A percentile compares a stretch with the other conserved stretches of the same genome.
Evolutionary conservation across 2,329 filamentous ascomycete genomes (phyloP).

Genomic region (Fusarium pininemorale): DNA sequence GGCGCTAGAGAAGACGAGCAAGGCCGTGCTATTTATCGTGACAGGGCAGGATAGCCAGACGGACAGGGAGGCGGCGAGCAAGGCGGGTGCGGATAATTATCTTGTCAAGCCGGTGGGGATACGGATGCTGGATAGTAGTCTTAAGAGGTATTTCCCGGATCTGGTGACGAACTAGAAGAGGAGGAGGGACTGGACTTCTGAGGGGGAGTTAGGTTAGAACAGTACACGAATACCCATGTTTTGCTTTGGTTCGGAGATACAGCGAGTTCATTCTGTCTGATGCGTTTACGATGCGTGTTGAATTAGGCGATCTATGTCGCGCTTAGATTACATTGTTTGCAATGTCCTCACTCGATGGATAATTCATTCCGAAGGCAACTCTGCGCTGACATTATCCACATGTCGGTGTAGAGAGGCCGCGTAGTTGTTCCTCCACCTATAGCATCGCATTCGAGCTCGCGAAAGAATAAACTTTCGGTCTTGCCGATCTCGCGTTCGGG

Average conservation of each 20-base stretch:
- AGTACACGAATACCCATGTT: not conserved
- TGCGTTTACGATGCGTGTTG: not conserved
- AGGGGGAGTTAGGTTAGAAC: not conserved
- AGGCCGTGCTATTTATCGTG: constrained; percentile 37
- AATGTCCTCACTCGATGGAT: not conserved
- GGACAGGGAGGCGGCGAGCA: constrained; percentile 27
- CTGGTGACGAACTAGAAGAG: not conserved
- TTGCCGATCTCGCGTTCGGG: not conserved
- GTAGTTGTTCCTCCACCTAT: not conserved
- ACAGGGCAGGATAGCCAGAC: constrained; percentile 42
- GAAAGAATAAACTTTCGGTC: not conserved
- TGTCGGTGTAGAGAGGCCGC: not conserved
- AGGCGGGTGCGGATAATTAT: constrained; percentile 39
- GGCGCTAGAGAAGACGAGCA: constrained; percentile 27
- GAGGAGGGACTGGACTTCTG: not conserved
- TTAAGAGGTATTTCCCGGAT: constrained; percentile 29
- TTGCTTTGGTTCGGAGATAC: not conserved
- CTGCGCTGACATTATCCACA: not conserved
- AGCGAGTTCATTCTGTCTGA: not conserved
- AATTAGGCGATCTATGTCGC: not conserved
- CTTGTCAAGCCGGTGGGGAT: constrained; percentile 40
- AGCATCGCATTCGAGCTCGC: not conserved
- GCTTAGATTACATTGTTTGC: rapidly evolving
- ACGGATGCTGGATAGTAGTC: constrained; percentile 23
- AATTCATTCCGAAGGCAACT: not conserved